phyloP scores from a whole-genome alignment of 2,329 filamentous ascomycete species.

The Neopestalotiopsis rosae region DNA sequence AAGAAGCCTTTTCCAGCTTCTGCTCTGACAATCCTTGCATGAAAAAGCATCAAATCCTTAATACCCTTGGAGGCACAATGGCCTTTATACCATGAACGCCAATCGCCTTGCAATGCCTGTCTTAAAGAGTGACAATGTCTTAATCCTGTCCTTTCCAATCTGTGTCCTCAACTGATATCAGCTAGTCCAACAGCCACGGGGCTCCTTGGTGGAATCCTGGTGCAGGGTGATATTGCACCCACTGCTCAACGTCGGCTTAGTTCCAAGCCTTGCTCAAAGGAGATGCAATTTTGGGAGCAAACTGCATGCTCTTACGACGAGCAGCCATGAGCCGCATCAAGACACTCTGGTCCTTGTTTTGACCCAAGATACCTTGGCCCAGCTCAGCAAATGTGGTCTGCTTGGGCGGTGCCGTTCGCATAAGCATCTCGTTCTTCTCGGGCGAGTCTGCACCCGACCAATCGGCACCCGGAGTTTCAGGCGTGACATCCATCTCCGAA shows the following conservation, averaged over 20 bases:
- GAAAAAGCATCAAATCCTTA: background rate
- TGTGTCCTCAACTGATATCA: background rate
- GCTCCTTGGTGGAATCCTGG: no score
- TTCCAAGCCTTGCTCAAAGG: constrained; percentile 68
- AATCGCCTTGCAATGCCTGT: constrained; percentile 3
- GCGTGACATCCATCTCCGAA: constrained; percentile 50
- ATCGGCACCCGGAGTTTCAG: constrained; percentile 47
- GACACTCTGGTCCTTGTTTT: constrained; percentile 61
- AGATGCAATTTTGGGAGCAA: constrained; percentile 76
- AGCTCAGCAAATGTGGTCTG: constrained; percentile 42
- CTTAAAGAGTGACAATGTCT: constrained; percentile 2
- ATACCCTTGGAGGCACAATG: background rate
- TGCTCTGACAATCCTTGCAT: background rate
- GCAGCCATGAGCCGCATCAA: constrained; percentile 72
- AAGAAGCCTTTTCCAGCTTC: background rate
- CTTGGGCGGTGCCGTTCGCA: constrained; percentile 62
- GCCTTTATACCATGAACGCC: background rate
- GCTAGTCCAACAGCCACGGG: background rate
- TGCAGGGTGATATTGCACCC: background rate
- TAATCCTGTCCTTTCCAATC: background rate
- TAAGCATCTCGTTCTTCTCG: constrained; percentile 44
- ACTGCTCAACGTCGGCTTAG: constrained; percentile 19
- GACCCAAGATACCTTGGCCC: constrained; percentile 50
- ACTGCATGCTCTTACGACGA: constrained; percentile 77
- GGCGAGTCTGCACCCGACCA: constrained; percentile 42